Base-by-base conservation (phyloP, 2,329 filamentous ascomycete species). In the Talaromyces atroroseus region DNA sequence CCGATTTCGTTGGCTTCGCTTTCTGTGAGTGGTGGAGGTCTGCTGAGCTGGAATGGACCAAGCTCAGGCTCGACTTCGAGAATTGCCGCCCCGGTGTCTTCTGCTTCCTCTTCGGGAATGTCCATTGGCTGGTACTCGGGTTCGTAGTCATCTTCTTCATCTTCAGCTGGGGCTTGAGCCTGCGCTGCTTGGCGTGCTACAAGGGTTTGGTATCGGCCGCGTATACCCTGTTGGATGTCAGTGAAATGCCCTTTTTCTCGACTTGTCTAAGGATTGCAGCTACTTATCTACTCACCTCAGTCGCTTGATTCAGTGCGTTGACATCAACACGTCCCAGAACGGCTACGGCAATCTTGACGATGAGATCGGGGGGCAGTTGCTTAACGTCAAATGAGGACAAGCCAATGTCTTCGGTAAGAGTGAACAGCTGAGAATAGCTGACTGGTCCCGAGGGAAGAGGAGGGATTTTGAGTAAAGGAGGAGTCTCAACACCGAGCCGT, bases 141-240 rank as follows among this genome's bases (percentile, higher is more conserved):
- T 65, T 96, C 92, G 66, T 96, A 96, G 64, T 96, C 90, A 62
- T 95, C 90, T 20, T 96, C 92, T 44, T 95, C 91, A 8, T 87
- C 85, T 48, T 70, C 71, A 2, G 64, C 65, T 2, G 66, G 56
- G 34, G 61, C 55, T 45, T 62, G 63, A 55, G 59, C 71, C 62
- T 63, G 71, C 58, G 59, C 62, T 20, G 66, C 67, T 59, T 74
- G 71, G 24, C 70, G 69, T 60, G 68, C 70, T 36, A 64, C 70
- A 18, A 73, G 63, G 5, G 71, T 66, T 56, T 72, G 63, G 59
- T 72, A 71, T 49, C 74, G 69, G 57, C 61, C 67, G 49, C 74
- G 70, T 44, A 77, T 64, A 48, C 66, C 72, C 73, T 75, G 52
- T 11, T 21, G 2, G n/a, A 20, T 46, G 50, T 67, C 51, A 68